phyloP scores from a whole-genome alignment of 1,284 basidiomycete species.

The Fomitopsis palustris region DNA sequence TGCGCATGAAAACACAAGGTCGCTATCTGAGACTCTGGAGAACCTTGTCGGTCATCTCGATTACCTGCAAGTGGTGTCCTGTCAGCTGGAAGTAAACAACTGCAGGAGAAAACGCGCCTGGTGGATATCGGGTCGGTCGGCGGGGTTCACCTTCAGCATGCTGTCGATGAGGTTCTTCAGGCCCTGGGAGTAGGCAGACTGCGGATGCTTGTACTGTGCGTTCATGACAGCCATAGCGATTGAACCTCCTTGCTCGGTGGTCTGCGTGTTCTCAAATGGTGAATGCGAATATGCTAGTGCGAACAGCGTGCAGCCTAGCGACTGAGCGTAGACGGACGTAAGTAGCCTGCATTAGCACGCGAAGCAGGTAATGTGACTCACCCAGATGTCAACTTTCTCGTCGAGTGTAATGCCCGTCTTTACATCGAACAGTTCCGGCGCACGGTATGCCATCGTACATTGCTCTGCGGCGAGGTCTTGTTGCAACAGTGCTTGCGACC shows the following conservation, averaged over 20 bases:
- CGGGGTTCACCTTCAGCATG: slow-evolving; percentile 80
- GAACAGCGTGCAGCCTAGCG: slow-evolving; percentile 88
- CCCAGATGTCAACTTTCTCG: slow-evolving; percentile 96
- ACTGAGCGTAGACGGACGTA: slow-evolving; percentile 42
- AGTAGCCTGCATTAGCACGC: background rate
- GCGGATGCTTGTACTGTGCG: slow-evolving; percentile 86
- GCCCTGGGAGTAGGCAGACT: slow-evolving; percentile 76
- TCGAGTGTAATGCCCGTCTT: slow-evolving; percentile 86
- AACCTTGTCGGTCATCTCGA: slow-evolving; percentile 65
- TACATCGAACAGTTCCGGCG: slow-evolving; percentile 93
- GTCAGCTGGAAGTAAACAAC: slow-evolving; percentile 2
- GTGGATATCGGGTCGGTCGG: slow-evolving; percentile 80
- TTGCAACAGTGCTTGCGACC: slow-evolving; percentile 83
- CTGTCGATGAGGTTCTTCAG: slow-evolving; percentile 78
- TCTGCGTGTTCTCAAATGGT: slow-evolving; percentile 88
- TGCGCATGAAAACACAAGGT: background rate
- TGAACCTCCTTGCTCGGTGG: slow-evolving; percentile 83
- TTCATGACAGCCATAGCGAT: slow-evolving; percentile 95
- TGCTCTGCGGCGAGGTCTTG: slow-evolving; percentile 96
- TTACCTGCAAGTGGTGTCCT: slow-evolving; percentile 46
- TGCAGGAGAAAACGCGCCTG: slow-evolving; percentile 43
- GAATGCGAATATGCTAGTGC: slow-evolving; percentile 91
- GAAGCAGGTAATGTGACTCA: slow-evolving; percentile 33
- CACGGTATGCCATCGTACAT: slow-evolving; percentile 94
- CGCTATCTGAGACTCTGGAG: slow-evolving; percentile 51